Percentiles rank a stretch among this genome's conserved stretches.
phyloP scores from a whole-genome alignment of 345 rosid species.

The Gossypium anomalum region DNA sequence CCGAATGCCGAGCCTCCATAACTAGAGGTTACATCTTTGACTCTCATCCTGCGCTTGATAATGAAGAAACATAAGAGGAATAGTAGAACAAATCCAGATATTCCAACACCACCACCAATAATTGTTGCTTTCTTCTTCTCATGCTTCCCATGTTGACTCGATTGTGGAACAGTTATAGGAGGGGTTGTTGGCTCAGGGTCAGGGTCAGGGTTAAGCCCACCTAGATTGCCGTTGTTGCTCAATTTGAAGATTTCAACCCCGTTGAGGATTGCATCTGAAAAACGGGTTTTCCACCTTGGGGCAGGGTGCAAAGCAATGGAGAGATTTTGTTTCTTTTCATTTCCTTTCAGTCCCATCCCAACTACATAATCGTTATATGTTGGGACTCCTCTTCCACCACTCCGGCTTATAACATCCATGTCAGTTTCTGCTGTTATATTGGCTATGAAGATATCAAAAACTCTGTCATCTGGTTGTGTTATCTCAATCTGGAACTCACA shows the following conservation, averaged over 20 bases:
- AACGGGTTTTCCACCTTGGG: not conserved
- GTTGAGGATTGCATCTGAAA: not conserved
- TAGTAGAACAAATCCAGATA: not conserved
- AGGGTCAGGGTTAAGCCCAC: not conserved
- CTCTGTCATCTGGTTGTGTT: not conserved
- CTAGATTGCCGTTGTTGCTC: not conserved
- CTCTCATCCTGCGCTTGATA: not conserved
- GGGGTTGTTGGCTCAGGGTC: not conserved
- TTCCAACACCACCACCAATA: not conserved
- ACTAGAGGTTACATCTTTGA: not conserved
- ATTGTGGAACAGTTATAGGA: not conserved
- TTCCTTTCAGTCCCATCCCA: not conserved
- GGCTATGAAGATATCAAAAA: not conserved
- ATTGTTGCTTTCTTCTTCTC: not conserved
- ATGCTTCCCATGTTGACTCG: not conserved
- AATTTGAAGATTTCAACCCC: constrained; percentile 3
- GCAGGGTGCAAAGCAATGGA: constrained; percentile 3
- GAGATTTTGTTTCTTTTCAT: constrained; percentile 1
- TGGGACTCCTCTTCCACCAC: not conserved
- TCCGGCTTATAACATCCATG: not conserved
- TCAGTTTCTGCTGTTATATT: not conserved
- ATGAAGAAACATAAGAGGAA: not conserved
- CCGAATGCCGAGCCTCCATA: not conserved
- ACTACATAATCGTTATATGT: not conserved
- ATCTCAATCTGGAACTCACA: constrained; percentile 6